phyloP scores from a whole-genome alignment of 2,329 filamentous ascomycete genomes.

The Boeremia lycopersici region DNA sequence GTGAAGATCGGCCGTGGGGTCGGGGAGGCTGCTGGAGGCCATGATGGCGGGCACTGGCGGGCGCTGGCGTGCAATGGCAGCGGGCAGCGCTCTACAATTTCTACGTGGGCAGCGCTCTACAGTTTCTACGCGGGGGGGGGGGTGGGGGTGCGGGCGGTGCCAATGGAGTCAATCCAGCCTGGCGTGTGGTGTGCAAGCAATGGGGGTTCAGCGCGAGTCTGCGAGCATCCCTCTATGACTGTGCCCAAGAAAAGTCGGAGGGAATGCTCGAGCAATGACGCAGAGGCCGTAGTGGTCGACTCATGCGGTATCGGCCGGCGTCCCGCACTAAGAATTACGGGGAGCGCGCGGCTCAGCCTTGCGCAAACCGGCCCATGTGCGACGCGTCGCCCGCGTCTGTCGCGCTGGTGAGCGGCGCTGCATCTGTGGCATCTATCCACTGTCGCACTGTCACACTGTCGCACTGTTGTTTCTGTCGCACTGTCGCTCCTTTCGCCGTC shows the following conservation, averaged over 20 bases:
- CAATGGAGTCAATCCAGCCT: constrained; percentile 13
- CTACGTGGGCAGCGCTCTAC: constrained; percentile 7
- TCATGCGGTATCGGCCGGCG: constrained; percentile 42
- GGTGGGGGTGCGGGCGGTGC: constrained; percentile 1
- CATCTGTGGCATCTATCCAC: no score
- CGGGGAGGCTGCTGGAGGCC: constrained; percentile 55
- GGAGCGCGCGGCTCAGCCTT: constrained; percentile 28
- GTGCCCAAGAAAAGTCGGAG: constrained; percentile 8
- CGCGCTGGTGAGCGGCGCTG: no score
- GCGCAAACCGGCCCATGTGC: constrained; percentile 18
- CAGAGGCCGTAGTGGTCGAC: constrained; percentile 26
- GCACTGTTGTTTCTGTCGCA: no score
- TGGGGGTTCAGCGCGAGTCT: background rate
- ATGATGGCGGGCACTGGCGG: constrained; percentile 35
- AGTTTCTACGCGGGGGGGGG: no score
- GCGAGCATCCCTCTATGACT: constrained; percentile 10
- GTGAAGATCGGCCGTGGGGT: constrained; percentile 70
- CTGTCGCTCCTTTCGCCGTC: constrained; percentile 10
- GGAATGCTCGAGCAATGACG: constrained; percentile 24
- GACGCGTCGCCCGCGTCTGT: constrained; percentile 22
- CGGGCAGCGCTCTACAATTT: constrained; percentile 7
- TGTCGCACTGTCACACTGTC: no score
- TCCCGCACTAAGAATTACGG: constrained; percentile 26
- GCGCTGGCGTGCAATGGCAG: constrained; percentile 21
- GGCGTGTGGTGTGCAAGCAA: constrained; percentile 2